Conservation (phyloP, 768 basidiomycete species). For the Panaeolus papilionaceus region DNA sequence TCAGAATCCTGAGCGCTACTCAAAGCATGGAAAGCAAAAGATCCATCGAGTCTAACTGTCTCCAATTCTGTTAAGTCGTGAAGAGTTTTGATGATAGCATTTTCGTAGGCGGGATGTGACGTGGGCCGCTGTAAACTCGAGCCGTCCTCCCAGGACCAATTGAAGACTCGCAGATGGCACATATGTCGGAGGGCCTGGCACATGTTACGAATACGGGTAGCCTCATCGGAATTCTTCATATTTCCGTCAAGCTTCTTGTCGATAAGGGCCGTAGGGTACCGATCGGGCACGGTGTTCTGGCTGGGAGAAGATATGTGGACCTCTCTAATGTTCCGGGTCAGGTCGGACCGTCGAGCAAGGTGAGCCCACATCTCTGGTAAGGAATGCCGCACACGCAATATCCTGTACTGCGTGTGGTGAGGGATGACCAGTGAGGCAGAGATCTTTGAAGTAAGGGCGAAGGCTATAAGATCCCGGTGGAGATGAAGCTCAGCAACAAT, state of each 20-base stretch:
- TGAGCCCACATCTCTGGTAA: conserved; percentile 54
- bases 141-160: conserved; percentile 45
- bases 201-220: conserved; percentile 42
- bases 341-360: conserved; percentile 54
- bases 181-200: conserved; percentile 49
- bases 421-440: conserved; percentile 48
- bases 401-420: conserved; percentile 56
- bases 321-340: conserved; percentile 52
- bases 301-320: conserved; percentile 49
- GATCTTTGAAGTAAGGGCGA: conserved; percentile 49
- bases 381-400: conserved; percentile 49
- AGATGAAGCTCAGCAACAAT: conserved; percentile 51
- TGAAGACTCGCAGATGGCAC: conserved; percentile 47
- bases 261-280: conserved; percentile 47
- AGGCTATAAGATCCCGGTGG: conserved; percentile 47
- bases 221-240: conserved; percentile 37
- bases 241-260: conserved; percentile 31
- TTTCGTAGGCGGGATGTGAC: conserved; percentile 43
- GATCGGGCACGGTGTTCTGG: conserved; percentile 45
- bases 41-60: conserved; percentile 43
- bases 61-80: conserved; percentile 34
- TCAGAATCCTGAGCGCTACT: conserved; percentile 34
- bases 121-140: conserved; percentile 35
- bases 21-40: conserved; percentile 46
- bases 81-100: conserved; percentile 43